A percentile compares a stretch with the other conserved stretches of the same genome.
These are phyloP conservation scores for Tetrapyrgos nigripes DNA, from an alignment of 1,284 basidiomycete species.

Conservation along the genomic window DNA sequence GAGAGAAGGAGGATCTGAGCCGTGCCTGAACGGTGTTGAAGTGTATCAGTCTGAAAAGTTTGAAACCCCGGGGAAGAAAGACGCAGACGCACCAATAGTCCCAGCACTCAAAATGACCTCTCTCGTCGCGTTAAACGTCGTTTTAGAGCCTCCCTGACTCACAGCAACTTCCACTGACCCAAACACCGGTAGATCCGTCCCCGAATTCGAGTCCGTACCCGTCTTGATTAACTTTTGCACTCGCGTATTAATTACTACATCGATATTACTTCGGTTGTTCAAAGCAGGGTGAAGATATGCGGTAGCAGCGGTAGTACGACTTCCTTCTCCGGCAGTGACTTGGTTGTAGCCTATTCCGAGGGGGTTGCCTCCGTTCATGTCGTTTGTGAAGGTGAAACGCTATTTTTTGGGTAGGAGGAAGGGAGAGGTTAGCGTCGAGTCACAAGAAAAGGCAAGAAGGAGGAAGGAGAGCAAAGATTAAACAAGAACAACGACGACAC, in stretches of 20 bases:
- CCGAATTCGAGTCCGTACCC: not conserved
- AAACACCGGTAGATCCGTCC: not conserved
- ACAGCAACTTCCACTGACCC: constrained; percentile 15
- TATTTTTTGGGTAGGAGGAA: not conserved
- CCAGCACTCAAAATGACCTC: constrained; percentile 38
- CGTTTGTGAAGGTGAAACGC: constrained; percentile 28
- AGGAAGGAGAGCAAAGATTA: constrained; percentile 23
- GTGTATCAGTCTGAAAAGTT: too few relatives aligned
- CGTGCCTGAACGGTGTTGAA: constrained; percentile 34
- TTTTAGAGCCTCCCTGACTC: too few relatives aligned
- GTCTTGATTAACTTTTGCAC: constrained; percentile 20
- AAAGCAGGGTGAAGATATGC: constrained; percentile 41
- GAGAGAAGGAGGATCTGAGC: constrained; percentile 45
- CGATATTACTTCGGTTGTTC: constrained; percentile 22
- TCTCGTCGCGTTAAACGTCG: constrained; percentile 13
- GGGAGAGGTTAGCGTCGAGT: constrained; percentile 11
- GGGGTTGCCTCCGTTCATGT: constrained; percentile 35
- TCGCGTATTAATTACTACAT: constrained; percentile 22
- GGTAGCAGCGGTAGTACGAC: constrained; percentile 31
- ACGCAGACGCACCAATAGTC: too few relatives aligned
- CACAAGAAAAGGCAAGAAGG: constrained; percentile 21
- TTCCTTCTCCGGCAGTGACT: constrained; percentile 25
- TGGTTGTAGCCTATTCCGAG: constrained; percentile 34
- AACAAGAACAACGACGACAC: constrained; percentile 20
- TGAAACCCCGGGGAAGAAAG: too few relatives aligned